Evolutionary conservation across 768 basidiomycete species (phyloP).

Genomic region (Pisolithus tinctorius): DNA sequence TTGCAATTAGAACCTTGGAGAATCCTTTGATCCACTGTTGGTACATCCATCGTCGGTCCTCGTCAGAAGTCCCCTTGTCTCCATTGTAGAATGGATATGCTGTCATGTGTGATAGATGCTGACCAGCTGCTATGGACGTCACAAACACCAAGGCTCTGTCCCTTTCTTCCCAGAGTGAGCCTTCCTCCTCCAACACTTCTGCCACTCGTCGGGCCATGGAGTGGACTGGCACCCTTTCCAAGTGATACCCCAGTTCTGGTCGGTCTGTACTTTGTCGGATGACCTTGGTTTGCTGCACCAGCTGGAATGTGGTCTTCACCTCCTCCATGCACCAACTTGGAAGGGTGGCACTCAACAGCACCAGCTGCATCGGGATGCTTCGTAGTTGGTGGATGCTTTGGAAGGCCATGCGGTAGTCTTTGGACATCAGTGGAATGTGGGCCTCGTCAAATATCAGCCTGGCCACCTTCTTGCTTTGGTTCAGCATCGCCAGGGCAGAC

Average conservation of each 20-base stretch:
- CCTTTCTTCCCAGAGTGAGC: not conserved
- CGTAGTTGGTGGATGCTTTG: constrained; percentile 9
- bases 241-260: constrained; percentile 8
- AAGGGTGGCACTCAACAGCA: constrained; percentile 14
- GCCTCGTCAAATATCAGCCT: constrained; percentile 18
- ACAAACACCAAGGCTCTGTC: constrained; percentile 8
- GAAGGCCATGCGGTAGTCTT: constrained; percentile 8
- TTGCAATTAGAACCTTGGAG: constrained; percentile 7
- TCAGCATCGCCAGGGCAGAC: too few species aligned
- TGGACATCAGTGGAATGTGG: constrained; percentile 7
- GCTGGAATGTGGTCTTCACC: constrained; percentile 3
- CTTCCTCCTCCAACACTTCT: not conserved
- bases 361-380: constrained; percentile 7
- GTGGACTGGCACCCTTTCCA: not conserved
- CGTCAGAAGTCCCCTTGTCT: not conserved
- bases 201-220: too few species aligned
- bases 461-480: not conserved
- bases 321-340: not conserved
- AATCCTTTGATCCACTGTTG: constrained; percentile 7
- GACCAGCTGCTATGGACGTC: constrained; percentile 1
- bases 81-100: constrained; percentile 11
- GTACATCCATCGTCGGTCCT: not conserved
- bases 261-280: constrained; percentile 1
- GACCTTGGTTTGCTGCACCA: not conserved
- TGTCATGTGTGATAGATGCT: not conserved